Conservation (phyloP, 768 basidiomycete species). For the Amanita rubescens region DNA sequence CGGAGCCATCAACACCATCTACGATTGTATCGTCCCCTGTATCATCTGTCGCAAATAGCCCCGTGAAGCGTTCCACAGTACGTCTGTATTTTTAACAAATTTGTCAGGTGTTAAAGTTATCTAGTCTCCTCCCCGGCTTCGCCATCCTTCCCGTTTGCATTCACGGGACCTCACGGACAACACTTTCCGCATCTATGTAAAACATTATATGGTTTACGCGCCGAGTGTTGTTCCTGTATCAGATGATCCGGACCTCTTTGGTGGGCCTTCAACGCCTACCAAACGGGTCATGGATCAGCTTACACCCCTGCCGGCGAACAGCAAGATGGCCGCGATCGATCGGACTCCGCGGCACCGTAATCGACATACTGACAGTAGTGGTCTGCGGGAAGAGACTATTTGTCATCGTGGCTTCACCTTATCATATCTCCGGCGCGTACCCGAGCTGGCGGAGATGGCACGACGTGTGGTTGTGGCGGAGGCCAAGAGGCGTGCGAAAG, state of each 20-base stretch:
- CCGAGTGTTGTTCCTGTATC: conserved; percentile 13
- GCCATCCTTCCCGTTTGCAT: conserved; percentile 66
- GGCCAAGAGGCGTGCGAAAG: conserved; percentile 42
- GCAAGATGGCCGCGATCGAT: conserved; percentile 5
- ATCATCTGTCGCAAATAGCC: conserved; percentile 20
- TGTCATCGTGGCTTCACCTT: conserved; percentile 50
- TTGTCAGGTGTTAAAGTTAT: not conserved
- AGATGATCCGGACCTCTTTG: conserved; percentile 11
- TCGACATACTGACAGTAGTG: not conserved
- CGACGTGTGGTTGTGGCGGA: conserved; percentile 58
- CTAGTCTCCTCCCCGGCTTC: conserved; percentile 37
- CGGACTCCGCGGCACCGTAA: conserved; percentile 18
- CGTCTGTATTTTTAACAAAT: conserved; percentile 1
- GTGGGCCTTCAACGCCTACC: conserved; percentile 14
- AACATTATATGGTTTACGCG: conserved; percentile 70
- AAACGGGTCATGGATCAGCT: conserved; percentile 10
- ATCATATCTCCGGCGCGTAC: conserved; percentile 71
- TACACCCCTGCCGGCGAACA: not conserved
- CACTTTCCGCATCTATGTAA: conserved; percentile 69
- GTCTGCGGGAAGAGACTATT: not conserved
- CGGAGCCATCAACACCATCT: conserved; percentile 7
- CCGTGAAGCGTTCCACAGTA: conserved; percentile 16
- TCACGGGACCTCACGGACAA: conserved; percentile 61
- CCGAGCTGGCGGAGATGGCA: conserved; percentile 61
- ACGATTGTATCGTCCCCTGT: conserved; percentile 9